Percentiles rank a stretch among this genome's conserved stretches.
Conservation (phyloP, 768 basidiomycete species). For the Cubamyces sp. region DNA sequence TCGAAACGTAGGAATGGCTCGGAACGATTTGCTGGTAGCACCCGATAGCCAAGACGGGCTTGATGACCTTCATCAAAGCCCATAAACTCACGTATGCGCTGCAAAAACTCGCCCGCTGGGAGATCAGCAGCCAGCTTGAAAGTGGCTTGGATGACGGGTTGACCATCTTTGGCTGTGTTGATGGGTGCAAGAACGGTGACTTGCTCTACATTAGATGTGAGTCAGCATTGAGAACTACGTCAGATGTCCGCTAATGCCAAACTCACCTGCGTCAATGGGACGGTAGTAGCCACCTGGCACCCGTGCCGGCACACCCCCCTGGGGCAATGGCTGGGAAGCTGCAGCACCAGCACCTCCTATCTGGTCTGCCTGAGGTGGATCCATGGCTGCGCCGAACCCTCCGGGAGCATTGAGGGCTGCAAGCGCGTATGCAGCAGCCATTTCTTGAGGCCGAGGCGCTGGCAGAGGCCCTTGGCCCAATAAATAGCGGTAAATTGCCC, state of each 20-base stretch:
- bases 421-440: not conserved
- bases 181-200: not conserved
- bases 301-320: not conserved
- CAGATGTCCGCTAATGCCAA: no score
- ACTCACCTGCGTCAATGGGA: not conserved
- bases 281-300: not conserved
- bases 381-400: not conserved
- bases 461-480: no score
- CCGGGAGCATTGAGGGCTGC: not conserved
- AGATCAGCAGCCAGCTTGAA: not conserved
- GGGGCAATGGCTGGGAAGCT: not conserved
- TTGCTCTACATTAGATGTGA: no score
- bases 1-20: not conserved
- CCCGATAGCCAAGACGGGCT: not conserved
- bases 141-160: not conserved
- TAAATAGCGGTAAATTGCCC: no score
- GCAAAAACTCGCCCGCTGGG: not conserved
- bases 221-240: no score
- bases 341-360: not conserved
- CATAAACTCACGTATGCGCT: not conserved
- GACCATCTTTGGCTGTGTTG: not conserved
- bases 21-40: not conserved
- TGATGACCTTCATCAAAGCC: not conserved
- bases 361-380: not conserved
- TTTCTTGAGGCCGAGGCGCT: no score